These are phyloP conservation scores for Cytidiella melzeri DNA, from an alignment of 768 basidiomycete genomes.

Conservation along the genomic window DNA sequence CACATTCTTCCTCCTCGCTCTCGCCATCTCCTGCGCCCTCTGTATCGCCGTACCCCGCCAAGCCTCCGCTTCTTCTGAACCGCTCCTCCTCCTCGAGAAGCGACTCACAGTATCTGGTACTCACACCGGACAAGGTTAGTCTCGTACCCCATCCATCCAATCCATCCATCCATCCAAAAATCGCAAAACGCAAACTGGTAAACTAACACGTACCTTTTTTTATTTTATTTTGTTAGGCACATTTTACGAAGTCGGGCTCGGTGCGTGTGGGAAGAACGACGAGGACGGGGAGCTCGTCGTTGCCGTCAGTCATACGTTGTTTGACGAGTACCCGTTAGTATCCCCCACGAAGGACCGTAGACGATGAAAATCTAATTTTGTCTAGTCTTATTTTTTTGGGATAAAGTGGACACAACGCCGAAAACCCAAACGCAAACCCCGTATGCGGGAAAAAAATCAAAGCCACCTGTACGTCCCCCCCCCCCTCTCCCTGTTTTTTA, in stretches of 20 bases:
- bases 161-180: too few species aligned
- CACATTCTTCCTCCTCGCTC: slow-evolving; percentile 34
- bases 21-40: slow-evolving; percentile 31
- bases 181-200: not conserved
- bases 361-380: too few species aligned
- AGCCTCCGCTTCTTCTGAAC: slow-evolving; percentile 18
- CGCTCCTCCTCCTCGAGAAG: slow-evolving; percentile 32
- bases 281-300: slow-evolving; percentile 46
- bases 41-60: slow-evolving; percentile 40
- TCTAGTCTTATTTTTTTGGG: not conserved
- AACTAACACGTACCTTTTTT: not conserved
- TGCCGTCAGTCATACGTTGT: slow-evolving; percentile 53
- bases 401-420: slow-evolving; percentile 49
- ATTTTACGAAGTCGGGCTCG: slow-evolving; percentile 51
- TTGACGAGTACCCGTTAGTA: slow-evolving; percentile 53
- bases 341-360: too few species aligned
- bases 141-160: not conserved
- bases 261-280: slow-evolving; percentile 57
- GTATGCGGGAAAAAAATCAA: slow-evolving; percentile 49
- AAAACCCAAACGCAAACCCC: slow-evolving; percentile 71
- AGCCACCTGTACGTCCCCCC: slow-evolving; percentile 37
- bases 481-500: slow-evolving; percentile 5
- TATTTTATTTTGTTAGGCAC: slow-evolving; percentile 42
- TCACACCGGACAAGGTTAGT: slow-evolving; percentile 46
- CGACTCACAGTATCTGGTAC: slow-evolving; percentile 32